These are phyloP conservation scores for Pseudopithomyces maydicus DNA, from an alignment of 2,329 filamentous ascomycete species.

Conservation along the genomic window DNA sequence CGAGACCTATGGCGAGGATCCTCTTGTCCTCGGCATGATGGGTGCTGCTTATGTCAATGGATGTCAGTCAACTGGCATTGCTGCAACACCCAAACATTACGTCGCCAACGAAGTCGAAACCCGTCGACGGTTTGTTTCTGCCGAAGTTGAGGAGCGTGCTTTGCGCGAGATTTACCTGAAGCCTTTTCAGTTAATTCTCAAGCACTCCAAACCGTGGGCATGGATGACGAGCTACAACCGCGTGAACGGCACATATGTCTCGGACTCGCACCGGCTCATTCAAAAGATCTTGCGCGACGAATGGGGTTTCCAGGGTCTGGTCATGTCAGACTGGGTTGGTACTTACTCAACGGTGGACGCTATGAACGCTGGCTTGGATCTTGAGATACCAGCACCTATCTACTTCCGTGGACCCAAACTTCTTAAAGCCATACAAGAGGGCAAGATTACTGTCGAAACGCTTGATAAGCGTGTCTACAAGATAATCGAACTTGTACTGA, in stretches of 20 bases:
- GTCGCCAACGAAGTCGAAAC: slow-evolving; percentile 71
- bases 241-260: slow-evolving; percentile 17
- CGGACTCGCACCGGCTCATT: slow-evolving; percentile 48
- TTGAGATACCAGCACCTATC: not conserved
- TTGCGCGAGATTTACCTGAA: slow-evolving; percentile 61
- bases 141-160: slow-evolving; percentile 63
- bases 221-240: slow-evolving; percentile 57
- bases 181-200: slow-evolving; percentile 68
- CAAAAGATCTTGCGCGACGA: slow-evolving; percentile 51
- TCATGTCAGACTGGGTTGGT: slow-evolving; percentile 33
- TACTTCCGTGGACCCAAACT: not conserved
- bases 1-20: slow-evolving; percentile 16
- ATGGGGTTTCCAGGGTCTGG: slow-evolving; percentile 51
- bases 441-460: not conserved
- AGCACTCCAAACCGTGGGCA: slow-evolving; percentile 61
- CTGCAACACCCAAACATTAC: slow-evolving; percentile 62
- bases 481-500: not conserved
- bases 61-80: slow-evolving; percentile 53
- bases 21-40: slow-evolving; percentile 8
- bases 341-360: not conserved
- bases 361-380: not conserved
- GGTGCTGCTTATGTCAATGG: slow-evolving; percentile 13
- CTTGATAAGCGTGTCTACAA: not conserved
- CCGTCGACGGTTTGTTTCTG: slow-evolving; percentile 63
- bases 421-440: not conserved